These are phyloP conservation scores for Friedmanniomyces endolithicus DNA, from an alignment of 495 filamentous ascomycete genomes.

Conservation along the genomic window DNA sequence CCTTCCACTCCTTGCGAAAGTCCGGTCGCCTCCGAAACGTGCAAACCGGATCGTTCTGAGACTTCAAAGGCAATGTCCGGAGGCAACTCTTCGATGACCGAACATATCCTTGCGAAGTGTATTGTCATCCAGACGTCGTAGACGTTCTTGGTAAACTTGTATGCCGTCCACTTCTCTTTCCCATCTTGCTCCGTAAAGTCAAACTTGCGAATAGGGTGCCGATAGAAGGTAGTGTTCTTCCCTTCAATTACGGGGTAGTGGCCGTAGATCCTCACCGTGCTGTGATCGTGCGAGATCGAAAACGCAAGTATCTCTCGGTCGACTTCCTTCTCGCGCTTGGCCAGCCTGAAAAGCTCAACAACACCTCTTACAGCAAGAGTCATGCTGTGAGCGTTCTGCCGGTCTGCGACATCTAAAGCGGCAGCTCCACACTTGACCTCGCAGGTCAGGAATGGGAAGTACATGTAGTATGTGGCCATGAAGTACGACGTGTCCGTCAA, in stretches of 20 bases:
- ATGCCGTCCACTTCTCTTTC: conserved; percentile 30
- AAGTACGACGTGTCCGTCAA: conserved; percentile 19
- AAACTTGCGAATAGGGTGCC: conserved; percentile 23
- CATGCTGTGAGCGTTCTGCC: conserved; percentile 33
- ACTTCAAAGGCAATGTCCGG: too few species aligned
- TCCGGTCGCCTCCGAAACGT: too few species aligned
- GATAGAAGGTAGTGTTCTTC: conserved; percentile 22
- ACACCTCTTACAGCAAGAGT: conserved; percentile 27
- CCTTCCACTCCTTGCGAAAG: too few species aligned
- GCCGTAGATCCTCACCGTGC: conserved; percentile 21
- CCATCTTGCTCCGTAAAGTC: conserved; percentile 25
- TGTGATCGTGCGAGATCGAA: not conserved
- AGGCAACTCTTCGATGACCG: too few species aligned
- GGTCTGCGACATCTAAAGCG: conserved; percentile 31
- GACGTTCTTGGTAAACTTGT: conserved; percentile 32
- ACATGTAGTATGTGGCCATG: not conserved
- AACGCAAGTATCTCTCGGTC: not conserved
- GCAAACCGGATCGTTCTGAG: too few species aligned
- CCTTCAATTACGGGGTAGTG: conserved; percentile 21
- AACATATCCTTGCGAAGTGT: conserved; percentile 33
- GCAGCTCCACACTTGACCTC: conserved; percentile 30
- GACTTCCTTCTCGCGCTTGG: conserved; percentile 16
- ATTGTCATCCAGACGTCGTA: conserved; percentile 34
- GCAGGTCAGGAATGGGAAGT: conserved; percentile 29
- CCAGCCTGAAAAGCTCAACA: conserved; percentile 13